These are phyloP conservation scores for Mycena citricolor DNA, from an alignment of 1,284 basidiomycete genomes.

Conservation along the genomic window DNA sequence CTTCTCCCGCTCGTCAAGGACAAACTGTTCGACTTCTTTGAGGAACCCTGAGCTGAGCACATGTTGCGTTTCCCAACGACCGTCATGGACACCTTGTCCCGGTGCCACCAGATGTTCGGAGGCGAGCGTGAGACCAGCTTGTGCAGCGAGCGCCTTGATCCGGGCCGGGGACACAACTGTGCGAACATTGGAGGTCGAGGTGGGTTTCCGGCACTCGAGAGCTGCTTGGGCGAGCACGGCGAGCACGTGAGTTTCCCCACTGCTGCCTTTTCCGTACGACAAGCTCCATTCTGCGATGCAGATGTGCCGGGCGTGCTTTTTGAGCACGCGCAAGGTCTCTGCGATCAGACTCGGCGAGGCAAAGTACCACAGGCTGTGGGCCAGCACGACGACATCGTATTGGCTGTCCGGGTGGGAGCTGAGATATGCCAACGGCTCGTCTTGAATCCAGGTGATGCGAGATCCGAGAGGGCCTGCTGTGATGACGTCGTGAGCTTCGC, in stretches of 20 bases:
- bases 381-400: conserved; percentile 39
- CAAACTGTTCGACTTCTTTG: conserved; percentile 19
- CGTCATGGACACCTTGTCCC: conserved; percentile 34
- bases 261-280: conserved; percentile 22
- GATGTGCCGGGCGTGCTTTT: conserved; percentile 29
- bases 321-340: conserved; percentile 34
- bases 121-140: conserved; percentile 29
- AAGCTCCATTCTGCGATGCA: conserved; percentile 42
- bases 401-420: conserved; percentile 17
- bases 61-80: conserved; percentile 25
- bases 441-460: conserved; percentile 39
- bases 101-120: conserved; percentile 31
- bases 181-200: conserved; percentile 37
- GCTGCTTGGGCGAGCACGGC: conserved; percentile 40
- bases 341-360: conserved; percentile 33
- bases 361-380: conserved; percentile 45
- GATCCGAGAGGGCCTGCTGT: conserved; percentile 33
- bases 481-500: conserved; percentile 39
- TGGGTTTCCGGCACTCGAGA: conserved; percentile 36
- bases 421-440: conserved; percentile 36
- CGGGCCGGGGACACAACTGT: conserved; percentile 37
- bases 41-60: conserved; percentile 10
- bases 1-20: conserved; percentile 22
- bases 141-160: conserved; percentile 32
- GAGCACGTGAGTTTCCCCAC: conserved; percentile 37